A percentile compares a stretch with the other conserved stretches of the same genome.
Conservation (phyloP, 768 basidiomycete genomes). For the Termitomyces sp. region DNA sequence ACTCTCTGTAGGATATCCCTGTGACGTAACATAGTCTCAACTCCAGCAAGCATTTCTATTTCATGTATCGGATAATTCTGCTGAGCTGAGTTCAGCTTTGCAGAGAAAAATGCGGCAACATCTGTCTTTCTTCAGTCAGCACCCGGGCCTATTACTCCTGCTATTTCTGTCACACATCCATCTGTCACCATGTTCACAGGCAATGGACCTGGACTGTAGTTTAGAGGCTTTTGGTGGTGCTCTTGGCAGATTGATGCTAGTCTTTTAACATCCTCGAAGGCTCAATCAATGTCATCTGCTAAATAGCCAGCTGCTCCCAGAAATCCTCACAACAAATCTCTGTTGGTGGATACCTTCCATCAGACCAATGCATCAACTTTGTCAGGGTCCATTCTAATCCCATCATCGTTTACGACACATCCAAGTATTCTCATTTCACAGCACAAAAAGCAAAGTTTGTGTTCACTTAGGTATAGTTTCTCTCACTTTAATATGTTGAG, state of each 20-base stretch:
- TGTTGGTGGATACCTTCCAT: neutral
- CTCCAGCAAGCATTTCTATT: slow-evolving; percentile 1
- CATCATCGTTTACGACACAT: neutral
- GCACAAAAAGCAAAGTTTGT: neutral
- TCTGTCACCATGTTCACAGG: neutral
- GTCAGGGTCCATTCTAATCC: neutral
- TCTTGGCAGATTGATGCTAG: neutral
- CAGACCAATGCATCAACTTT: neutral
- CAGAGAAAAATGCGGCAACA: neutral
- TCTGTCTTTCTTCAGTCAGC: neutral
- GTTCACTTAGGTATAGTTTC: neutral
- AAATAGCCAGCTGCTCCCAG: neutral
- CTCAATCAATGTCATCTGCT: neutral
- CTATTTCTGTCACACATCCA: neutral
- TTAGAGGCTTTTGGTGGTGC: neutral
- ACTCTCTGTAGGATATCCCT: slow-evolving; percentile 1
- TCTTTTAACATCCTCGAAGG: neutral
- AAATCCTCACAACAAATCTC: neutral
- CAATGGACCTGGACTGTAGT: neutral
- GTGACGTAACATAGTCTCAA: slow-evolving; percentile 1
- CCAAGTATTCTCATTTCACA: neutral
- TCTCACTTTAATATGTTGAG: neutral
- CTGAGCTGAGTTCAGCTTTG: slow-evolving; percentile 2
- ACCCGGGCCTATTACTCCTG: neutral
- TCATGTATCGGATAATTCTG: neutral